Evolutionary conservation across 2,329 filamentous ascomycete species (phyloP).

Genomic region (Leptographium wingfieldii): DNA sequence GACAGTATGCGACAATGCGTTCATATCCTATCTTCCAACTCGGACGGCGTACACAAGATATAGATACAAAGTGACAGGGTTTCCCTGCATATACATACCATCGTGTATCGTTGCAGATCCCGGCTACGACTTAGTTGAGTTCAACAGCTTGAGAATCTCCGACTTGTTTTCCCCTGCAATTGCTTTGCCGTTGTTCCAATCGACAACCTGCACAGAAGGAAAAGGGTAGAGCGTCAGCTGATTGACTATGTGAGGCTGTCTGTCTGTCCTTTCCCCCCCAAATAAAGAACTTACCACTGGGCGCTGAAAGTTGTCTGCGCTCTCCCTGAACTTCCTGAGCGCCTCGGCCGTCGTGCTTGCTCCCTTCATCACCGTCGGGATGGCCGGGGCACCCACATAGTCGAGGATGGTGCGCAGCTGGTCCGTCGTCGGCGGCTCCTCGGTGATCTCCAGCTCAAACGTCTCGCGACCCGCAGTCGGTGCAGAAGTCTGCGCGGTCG

Average conservation of each 20-base stretch:
- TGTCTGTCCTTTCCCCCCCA: neutral
- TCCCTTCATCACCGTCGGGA: constrained; percentile 54
- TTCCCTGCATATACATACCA: neutral
- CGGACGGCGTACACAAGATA: neutral
- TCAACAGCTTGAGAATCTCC: constrained; percentile 73
- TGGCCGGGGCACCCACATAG: constrained; percentile 48
- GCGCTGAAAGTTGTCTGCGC: constrained; percentile 53
- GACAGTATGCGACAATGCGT: neutral
- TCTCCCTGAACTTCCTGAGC: constrained; percentile 62
- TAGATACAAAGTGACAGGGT: neutral
- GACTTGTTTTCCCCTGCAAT: constrained; percentile 70
- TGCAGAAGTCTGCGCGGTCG: constrained; percentile 21
- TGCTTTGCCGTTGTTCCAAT: constrained; percentile 86
- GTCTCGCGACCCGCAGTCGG: constrained; percentile 39
- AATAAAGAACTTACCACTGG: constrained; percentile 53
- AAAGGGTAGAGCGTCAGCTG: neutral
- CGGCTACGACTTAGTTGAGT: constrained; percentile 23
- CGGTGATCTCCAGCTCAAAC: constrained; percentile 58
- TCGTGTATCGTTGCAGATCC: too few relatives aligned
- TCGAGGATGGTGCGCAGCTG: constrained; percentile 24
- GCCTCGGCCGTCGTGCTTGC: constrained; percentile 67
- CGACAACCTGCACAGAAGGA: constrained; percentile 46
- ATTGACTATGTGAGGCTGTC: neutral
- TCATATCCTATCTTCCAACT: neutral
- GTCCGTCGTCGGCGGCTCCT: constrained; percentile 46